Conservation (phyloP, 495 filamentous ascomycete species). For the Penicillium canariense region DNA sequence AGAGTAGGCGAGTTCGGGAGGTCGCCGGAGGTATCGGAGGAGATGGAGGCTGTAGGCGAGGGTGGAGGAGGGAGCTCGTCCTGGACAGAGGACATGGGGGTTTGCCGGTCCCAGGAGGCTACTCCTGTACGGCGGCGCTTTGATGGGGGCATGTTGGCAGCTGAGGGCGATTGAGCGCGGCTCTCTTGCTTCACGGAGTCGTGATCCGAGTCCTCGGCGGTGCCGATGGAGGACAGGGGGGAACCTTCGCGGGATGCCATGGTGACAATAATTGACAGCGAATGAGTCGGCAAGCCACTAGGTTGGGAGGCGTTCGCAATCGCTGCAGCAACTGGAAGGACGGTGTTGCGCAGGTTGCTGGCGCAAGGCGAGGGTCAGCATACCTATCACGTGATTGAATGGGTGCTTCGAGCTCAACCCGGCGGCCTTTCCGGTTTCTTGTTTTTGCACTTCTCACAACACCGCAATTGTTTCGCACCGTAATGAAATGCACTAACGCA, state of each 20-base stretch:
- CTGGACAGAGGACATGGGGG: constrained; percentile 43
- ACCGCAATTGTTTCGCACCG: background rate
- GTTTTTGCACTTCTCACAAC: background rate
- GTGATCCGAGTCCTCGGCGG: constrained; percentile 47
- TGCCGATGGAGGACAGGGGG: constrained; percentile 51
- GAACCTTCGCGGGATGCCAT: constrained; percentile 49
- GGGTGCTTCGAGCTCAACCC: background rate
- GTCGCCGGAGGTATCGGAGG: constrained; percentile 82
- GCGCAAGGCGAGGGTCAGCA: constrained; percentile 5
- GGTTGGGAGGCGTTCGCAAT: background rate
- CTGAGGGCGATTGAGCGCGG: constrained; percentile 39
- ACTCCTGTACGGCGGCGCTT: constrained; percentile 52
- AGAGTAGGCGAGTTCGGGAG: constrained; percentile 54
- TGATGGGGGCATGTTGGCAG: constrained; percentile 47
- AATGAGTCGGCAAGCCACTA: background rate
- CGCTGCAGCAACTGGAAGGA: constrained; percentile 2
- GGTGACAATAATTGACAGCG: constrained; percentile 7
- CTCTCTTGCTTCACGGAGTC: constrained; percentile 48
- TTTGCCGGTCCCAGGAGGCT: constrained; percentile 49
- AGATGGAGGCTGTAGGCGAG: constrained; percentile 60
- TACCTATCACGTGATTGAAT: constrained; percentile 29
- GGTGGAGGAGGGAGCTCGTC: constrained; percentile 42
- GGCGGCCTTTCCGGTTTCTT: background rate
- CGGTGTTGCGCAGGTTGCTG: background rate
- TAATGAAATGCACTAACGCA: background rate